phyloP scores from a whole-genome alignment of 306 rosid species.

The Pterocarpus macrocarpus region DNA sequence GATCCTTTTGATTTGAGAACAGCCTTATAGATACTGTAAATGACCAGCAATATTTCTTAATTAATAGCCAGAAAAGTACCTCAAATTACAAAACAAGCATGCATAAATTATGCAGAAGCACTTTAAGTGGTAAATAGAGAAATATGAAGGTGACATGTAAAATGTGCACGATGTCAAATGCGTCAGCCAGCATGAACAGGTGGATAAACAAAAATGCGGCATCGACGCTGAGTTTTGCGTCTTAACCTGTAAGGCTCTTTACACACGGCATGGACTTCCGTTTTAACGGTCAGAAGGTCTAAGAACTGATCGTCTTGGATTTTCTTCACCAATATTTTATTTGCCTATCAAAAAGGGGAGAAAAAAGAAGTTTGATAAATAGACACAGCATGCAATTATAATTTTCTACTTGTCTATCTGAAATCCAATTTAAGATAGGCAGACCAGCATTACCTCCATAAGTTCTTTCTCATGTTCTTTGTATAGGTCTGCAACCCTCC shows the following conservation, averaged over 20 bases:
- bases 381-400: constrained; percentile 38
- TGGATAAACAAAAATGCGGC: constrained; percentile 41
- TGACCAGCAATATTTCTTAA: constrained; percentile 42
- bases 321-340: constrained; percentile 80
- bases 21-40: constrained; percentile 83
- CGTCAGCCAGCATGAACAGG: constrained; percentile 35
- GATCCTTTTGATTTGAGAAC: constrained; percentile 83
- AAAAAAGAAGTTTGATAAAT: constrained; percentile 46
- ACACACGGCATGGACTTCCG: constrained; percentile 83
- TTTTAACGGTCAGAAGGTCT: constrained; percentile 82
- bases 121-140: constrained; percentile 16
- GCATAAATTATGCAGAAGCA: neutral
- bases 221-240: constrained; percentile 31
- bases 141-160: constrained; percentile 26
- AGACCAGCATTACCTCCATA: constrained; percentile 70
- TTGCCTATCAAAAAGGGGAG: constrained; percentile 70
- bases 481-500: constrained; percentile 84
- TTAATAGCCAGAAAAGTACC: constrained; percentile 30
- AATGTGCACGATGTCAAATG: constrained; percentile 35
- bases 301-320: constrained; percentile 94
- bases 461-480: constrained; percentile 96
- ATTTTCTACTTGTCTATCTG: constrained; percentile 16
- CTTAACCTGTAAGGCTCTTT: constrained; percentile 97
- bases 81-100: constrained; percentile 41
- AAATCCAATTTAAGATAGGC: constrained; percentile 41